Base-by-base conservation (phyloP, 345 rosid genomes). In the Brassica carinata region DNA sequence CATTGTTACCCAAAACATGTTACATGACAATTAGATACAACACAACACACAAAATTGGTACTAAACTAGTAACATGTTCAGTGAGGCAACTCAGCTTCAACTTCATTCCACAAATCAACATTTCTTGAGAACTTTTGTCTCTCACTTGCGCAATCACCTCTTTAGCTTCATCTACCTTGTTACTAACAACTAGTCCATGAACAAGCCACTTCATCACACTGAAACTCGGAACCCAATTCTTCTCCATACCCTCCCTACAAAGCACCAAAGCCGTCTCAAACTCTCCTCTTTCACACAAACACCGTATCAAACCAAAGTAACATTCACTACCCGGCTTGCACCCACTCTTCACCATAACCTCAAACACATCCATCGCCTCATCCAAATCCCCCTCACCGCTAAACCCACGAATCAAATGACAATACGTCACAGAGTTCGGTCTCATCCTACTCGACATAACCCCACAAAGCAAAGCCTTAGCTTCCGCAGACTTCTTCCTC, bases 321-420 rank as follows among this genome's bases (percentile, higher is more conserved):
- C 87, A 87, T 0, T 85, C 65, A 64, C 88, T 76, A 64, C 84
- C 88, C 0, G 94, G 87, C 69, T 79, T 36, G 17, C 69, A 82
- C 5, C 94, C 97, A 14, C 71, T 62, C 7, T 34, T 68, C 73
- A 67, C 59, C 98, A 96, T 93, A 3, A 63, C 74, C 77, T 53
- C 80, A 27, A 90, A 91, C 93, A 90, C 23, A 19, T 48, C 64
- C 87, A 86, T 88, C 0, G 93, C 99, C 80, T 88, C 92, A 6
- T 85, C 89, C 61, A 87, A 75, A 77, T 89, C 76, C 33, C 87
- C 96, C 81, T 88, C 97, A 51, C 62, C 77, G 23, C 92, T 88
- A 65, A 87, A 91, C 80, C 98, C 98, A 69, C 78, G 88, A 80
- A 93, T 89, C 91, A 93, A 88, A 85, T 86, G 75, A 10, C 18